These are phyloP conservation scores for Opeltia flavorubescens DNA, from an alignment of 495 filamentous ascomycete genomes.

Conservation along the genomic window DNA sequence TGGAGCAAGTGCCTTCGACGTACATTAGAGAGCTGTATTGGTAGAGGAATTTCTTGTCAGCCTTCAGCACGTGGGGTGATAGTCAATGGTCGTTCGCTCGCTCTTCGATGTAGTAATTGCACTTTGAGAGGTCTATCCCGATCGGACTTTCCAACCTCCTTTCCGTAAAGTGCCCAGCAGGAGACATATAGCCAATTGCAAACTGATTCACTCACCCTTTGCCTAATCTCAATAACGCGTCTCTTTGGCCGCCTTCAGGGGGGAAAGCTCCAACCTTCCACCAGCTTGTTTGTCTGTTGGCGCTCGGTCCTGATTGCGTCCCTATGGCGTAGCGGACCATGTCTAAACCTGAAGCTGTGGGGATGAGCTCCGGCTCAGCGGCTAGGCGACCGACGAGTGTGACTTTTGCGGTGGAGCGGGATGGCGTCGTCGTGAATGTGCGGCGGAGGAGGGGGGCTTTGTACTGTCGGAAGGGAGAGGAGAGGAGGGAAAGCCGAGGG, in stretches of 20 bases:
- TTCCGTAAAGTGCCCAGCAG: background rate
- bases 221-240: constrained; percentile 47
- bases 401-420: constrained; percentile 39
- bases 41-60: background rate
- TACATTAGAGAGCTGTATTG: constrained; percentile 46
- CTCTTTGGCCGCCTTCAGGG: constrained; percentile 42
- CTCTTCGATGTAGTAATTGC: too few species aligned
- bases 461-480: constrained; percentile 20
- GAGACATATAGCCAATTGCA: background rate
- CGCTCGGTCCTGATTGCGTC: constrained; percentile 37
- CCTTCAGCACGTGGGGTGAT: background rate
- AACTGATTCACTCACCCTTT: constrained; percentile 57
- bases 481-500: constrained; percentile 20
- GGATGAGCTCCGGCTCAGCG: constrained; percentile 46
- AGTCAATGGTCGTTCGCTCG: background rate
- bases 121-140: too few species aligned
- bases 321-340: constrained; percentile 44
- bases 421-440: constrained; percentile 39
- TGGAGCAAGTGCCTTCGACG: constrained; percentile 57
- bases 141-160: too few species aligned
- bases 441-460: constrained; percentile 39
- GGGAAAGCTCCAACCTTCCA: constrained; percentile 57
- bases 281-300: constrained; percentile 60
- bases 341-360: constrained; percentile 52
- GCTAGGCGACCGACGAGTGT: constrained; percentile 66